Evolutionary conservation across 2,329 filamentous ascomycete species (phyloP), one percentile per base, ranked within the genome.

Genomic region (Pseudogymnoascus sp.): DNA sequence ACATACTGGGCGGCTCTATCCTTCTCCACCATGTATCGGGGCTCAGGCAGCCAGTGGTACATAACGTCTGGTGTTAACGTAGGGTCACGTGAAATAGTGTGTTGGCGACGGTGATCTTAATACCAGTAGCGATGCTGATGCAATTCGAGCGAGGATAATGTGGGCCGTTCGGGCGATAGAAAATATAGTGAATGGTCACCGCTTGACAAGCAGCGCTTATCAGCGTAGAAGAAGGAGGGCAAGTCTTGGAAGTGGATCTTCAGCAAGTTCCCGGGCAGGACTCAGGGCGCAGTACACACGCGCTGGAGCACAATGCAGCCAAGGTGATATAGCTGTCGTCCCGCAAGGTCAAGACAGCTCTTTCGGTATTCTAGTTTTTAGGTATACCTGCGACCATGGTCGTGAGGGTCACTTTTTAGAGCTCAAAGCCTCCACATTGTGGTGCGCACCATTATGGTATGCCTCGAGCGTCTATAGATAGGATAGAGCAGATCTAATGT

Each of bases 231-330:
- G 37, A 64, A 67, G 40, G 64, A 68, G 37, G 60, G 16, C 59
- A 67, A 66, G 57, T 61, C 63, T 63, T 69, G 39, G 64, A 29
- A 63, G 14, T 67, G 54, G 66, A 68, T 67, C 63, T 68, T 65
- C 37, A 1, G 29, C 1, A 54, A 63, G 40, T 66, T 68, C 61
- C 64, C 64, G 61, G 42, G 29, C 64, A 67, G 66, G 57, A 68
- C 65, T 65, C n/a, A 10, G 59, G 12, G 45, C 59, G 66, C 63
- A 66, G 29, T 68, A 65, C 62, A 63, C 37, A 67, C 60, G 21
- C 67, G 66, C 42, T 67, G 37, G 64, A 66, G 5, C 54, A 67
- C 65, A 39, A 18, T 40, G 39, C 39, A 16, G 37, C 37, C 37
- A 18, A 11, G 16, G n/a, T 40, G 7, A n/a, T 18, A 40, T 40